Conservation (phyloP, 805 yeast genomes). For the Groenewaldozyma tartarivorans region DNA sequence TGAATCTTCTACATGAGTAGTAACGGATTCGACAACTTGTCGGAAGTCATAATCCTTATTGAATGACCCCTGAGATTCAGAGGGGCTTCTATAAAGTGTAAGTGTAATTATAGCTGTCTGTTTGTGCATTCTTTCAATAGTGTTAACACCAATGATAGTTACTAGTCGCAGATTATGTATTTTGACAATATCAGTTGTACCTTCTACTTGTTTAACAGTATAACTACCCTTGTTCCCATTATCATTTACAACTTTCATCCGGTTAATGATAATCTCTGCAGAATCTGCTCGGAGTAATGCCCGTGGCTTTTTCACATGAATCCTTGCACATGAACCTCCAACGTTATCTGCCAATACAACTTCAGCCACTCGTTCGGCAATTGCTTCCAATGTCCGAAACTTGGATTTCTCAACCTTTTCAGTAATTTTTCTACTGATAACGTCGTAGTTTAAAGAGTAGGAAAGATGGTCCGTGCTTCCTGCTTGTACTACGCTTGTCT, state of each 20-base stretch:
- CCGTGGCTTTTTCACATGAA: slow-evolving; percentile 38
- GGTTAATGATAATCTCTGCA: slow-evolving; percentile 33
- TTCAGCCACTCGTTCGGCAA: slow-evolving; percentile 39
- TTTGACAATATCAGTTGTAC: slow-evolving; percentile 26
- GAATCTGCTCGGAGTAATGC: slow-evolving; percentile 50
- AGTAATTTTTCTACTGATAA: slow-evolving; percentile 56
- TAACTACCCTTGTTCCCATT: slow-evolving; percentile 4
- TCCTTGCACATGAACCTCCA: slow-evolving; percentile 38
- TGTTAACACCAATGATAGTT: slow-evolving; percentile 87
- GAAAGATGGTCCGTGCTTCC: slow-evolving; percentile 72
- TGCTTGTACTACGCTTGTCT: slow-evolving; percentile 64
- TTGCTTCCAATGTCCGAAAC: slow-evolving; percentile 29
- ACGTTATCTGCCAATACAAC: slow-evolving; percentile 35
- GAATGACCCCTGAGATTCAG: slow-evolving; percentile 7
- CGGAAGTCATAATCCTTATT: slow-evolving; percentile 30
- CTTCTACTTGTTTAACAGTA: slow-evolving; percentile 10
- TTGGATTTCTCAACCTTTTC: slow-evolving; percentile 38
- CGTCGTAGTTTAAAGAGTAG: slow-evolving; percentile 83
- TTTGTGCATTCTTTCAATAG: slow-evolving; percentile 73
- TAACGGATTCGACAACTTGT: slow-evolving; percentile 38
- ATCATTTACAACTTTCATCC: slow-evolving; percentile 22
- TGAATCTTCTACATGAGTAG: slow-evolving; percentile 60
- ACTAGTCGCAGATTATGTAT: slow-evolving; percentile 49
- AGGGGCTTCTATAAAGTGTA: slow-evolving; percentile 33
- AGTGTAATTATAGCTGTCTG: slow-evolving; percentile 64